Evolutionary conservation across 345 rosid species (phyloP).

Genomic region (Gossypium bickii): DNA sequence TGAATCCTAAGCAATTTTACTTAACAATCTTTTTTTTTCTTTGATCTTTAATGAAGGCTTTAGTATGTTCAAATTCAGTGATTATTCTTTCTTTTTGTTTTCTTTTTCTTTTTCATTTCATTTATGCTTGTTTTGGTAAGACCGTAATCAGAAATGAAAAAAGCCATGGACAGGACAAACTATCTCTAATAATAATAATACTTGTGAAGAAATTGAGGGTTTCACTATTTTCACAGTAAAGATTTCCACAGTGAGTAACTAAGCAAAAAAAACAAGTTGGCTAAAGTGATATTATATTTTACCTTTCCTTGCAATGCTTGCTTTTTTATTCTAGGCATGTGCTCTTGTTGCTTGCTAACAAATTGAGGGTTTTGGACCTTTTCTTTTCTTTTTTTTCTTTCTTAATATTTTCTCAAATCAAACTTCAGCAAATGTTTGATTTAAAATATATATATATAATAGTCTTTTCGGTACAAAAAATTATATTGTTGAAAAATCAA

Average conservation of each 20-base stretch:
- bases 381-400: too few relatives aligned
- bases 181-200: not conserved
- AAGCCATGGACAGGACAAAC: slow-evolving; percentile 8
- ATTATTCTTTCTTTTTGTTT: slow-evolving; percentile 5
- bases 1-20: too few relatives aligned
- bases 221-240: not conserved
- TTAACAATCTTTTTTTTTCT: too few relatives aligned
- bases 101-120: not conserved
- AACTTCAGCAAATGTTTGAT: too few relatives aligned
- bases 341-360: not conserved
- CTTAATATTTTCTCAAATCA: too few relatives aligned
- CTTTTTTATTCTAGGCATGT: slow-evolving; percentile 1
- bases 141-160: not conserved
- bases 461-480: too few relatives aligned
- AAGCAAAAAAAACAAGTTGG: slow-evolving; percentile 24
- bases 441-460: too few relatives aligned
- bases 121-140: slow-evolving; percentile 1
- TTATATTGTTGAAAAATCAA: too few relatives aligned
- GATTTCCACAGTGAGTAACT: slow-evolving; percentile 18
- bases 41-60: too few relatives aligned
- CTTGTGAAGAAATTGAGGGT: not conserved
- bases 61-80: not conserved
- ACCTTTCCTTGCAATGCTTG: not conserved
- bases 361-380: too few relatives aligned
- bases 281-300: slow-evolving; percentile 14